These are phyloP conservation scores for Actinomucor elegans DNA, from an alignment of 371 early-diverging fungal genomes.

Conservation along the genomic window DNA sequence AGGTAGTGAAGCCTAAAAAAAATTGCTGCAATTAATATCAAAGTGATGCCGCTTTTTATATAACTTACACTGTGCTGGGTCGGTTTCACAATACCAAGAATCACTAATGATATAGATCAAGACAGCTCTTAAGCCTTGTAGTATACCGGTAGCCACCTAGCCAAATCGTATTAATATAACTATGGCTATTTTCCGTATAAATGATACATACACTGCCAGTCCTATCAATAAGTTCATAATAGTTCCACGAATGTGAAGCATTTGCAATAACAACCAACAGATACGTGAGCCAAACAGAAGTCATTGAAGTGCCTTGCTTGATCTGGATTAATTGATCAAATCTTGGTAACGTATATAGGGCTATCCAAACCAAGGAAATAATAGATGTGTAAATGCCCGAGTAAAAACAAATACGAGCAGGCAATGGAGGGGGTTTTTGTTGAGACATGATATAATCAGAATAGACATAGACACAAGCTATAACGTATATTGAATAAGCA, in stretches of 20 bases:
- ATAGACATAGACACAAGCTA: conserved; percentile 55
- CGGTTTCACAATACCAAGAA: conserved; percentile 62
- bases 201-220: conserved; percentile 48
- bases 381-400: conserved; percentile 54
- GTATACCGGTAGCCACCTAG: conserved; percentile 68
- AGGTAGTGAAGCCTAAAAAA: conserved; percentile 32
- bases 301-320: conserved; percentile 9
- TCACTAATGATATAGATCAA: conserved; percentile 71
- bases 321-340: conserved; percentile 40
- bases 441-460: conserved; percentile 57
- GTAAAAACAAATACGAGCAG: conserved; percentile 51
- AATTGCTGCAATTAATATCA: not conserved
- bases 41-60: not conserved
- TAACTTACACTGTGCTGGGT: conserved; percentile 65
- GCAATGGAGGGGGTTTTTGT: conserved; percentile 39
- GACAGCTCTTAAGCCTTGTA: conserved; percentile 74
- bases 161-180: conserved; percentile 66
- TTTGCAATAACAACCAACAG: conserved; percentile 31
- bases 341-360: conserved; percentile 48
- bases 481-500: not conserved
- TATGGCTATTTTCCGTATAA: not conserved
- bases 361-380: conserved; percentile 46
- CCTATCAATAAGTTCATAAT: conserved; percentile 52
- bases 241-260: conserved; percentile 49
- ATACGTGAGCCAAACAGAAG: conserved; percentile 30